These are phyloP conservation scores for Phoma sp. DNA, from an alignment of 2,329 filamentous ascomycete species.

Conservation along the genomic window DNA sequence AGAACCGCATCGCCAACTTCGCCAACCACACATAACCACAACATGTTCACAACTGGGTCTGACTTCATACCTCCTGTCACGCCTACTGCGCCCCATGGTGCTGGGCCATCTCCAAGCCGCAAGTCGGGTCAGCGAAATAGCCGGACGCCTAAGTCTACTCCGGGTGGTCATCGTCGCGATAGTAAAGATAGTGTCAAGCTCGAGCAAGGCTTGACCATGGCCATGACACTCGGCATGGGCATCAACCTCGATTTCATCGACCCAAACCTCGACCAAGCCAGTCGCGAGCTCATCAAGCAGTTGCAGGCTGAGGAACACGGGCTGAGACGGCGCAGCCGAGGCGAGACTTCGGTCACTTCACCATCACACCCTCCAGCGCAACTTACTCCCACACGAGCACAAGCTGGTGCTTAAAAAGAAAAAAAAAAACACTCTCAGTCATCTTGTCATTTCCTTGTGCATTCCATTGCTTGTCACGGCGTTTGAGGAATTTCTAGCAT, in stretches of 20 bases:
- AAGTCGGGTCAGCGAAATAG: conserved; percentile 32
- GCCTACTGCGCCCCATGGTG: conserved; percentile 5
- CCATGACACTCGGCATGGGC: conserved; percentile 23
- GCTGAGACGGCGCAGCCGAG: conserved; percentile 34
- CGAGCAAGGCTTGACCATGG: conserved; percentile 26
- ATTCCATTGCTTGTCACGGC: conserved; percentile 3
- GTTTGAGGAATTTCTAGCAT: conserved; percentile 1
- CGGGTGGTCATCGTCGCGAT: conserved; percentile 25
- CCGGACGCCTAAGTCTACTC: conserved; percentile 40
- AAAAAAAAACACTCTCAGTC: not conserved
- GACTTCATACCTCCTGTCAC: conserved; percentile 31
- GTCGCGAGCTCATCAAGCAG: conserved; percentile 36
- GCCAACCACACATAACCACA: conserved; percentile 25
- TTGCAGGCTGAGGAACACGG: conserved; percentile 41
- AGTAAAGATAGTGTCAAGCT: conserved; percentile 39
- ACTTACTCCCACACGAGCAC: conserved; percentile 7
- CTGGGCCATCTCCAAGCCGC: conserved; percentile 21
- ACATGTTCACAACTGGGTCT: conserved; percentile 30
- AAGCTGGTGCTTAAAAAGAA: not conserved
- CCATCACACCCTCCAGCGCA: conserved; percentile 9
- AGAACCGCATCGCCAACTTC: conserved; percentile 24
- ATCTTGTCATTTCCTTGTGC: not conserved
- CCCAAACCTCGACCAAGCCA: conserved; percentile 34
- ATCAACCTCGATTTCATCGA: conserved; percentile 31
- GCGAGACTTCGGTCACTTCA: conserved; percentile 3